These are phyloP conservation scores for Venturia effusa DNA, from an alignment of 2,329 filamentous ascomycete genomes.

Conservation along the genomic window DNA sequence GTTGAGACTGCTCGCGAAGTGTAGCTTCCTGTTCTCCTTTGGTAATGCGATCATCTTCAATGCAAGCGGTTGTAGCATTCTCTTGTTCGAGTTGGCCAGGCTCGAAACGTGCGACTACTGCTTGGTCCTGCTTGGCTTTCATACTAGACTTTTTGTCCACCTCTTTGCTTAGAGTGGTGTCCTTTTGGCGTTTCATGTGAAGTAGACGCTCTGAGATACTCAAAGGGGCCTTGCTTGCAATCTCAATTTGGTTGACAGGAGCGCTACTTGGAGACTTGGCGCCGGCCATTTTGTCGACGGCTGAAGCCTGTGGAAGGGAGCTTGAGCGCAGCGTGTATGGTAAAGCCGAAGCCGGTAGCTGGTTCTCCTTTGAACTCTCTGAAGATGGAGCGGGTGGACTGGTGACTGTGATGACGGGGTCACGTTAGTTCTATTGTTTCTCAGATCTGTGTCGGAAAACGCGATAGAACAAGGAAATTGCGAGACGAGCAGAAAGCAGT, in stretches of 20 bases:
- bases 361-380: not conserved
- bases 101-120: not conserved
- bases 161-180: not conserved
- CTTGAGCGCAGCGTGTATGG: slow-evolving; percentile 6
- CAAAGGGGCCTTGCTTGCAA: not conserved
- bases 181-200: not conserved
- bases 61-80: not conserved
- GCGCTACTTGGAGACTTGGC: slow-evolving; percentile 1
- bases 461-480: not conserved
- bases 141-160: not conserved
- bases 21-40: not conserved
- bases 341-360: not conserved
- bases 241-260: not conserved
- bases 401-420: not conserved
- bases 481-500: not conserved
- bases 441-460: not conserved
- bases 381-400: not conserved
- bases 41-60: not conserved
- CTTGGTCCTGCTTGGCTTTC: not conserved
- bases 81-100: not conserved
- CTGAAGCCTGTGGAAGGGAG: not conserved
- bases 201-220: not conserved
- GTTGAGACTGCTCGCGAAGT: not conserved
- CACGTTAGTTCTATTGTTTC: not conserved
- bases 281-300: not conserved